phyloP scores from a whole-genome alignment of 1,284 basidiomycete genomes.

The Cystobasidiaceae sp. region DNA sequence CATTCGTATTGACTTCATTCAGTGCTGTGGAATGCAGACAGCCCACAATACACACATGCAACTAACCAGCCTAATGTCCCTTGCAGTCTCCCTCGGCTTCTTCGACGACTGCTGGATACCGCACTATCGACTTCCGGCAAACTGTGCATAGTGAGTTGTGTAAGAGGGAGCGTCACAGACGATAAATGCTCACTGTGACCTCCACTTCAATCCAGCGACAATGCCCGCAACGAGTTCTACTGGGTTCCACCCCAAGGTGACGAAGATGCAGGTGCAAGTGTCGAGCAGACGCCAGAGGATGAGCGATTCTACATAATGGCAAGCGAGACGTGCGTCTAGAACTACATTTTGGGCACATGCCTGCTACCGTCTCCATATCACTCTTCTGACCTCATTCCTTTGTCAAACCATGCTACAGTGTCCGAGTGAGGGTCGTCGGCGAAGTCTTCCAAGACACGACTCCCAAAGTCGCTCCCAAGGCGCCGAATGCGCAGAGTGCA shows the following conservation, averaged over 20 bases:
- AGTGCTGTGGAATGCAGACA: not conserved
- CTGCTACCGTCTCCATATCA: not conserved
- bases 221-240: conserved; percentile 47
- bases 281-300: conserved; percentile 29
- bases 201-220: no score
- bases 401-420: not conserved
- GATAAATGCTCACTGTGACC: not conserved
- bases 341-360: conserved; percentile 23
- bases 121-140: conserved; percentile 61
- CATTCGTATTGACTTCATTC: not conserved
- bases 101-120: conserved; percentile 88
- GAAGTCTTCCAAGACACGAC: conserved; percentile 28
- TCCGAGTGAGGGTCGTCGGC: conserved; percentile 19
- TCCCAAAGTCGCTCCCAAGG: conserved; percentile 29
- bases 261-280: conserved; percentile 35
- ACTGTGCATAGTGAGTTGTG: conserved; percentile 64
- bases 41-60: not conserved
- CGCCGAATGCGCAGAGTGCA: not conserved
- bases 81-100: conserved; percentile 76
- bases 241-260: conserved; percentile 47
- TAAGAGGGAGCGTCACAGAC: not conserved
- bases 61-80: conserved; percentile 6
- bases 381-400: not conserved
- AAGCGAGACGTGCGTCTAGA: conserved; percentile 29
- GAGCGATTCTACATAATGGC: conserved; percentile 29